Evolutionary conservation across 257 asterid species (phyloP), one percentile per base, ranked within the genome.

Genomic region (Solanum megistacrolobum): DNA sequence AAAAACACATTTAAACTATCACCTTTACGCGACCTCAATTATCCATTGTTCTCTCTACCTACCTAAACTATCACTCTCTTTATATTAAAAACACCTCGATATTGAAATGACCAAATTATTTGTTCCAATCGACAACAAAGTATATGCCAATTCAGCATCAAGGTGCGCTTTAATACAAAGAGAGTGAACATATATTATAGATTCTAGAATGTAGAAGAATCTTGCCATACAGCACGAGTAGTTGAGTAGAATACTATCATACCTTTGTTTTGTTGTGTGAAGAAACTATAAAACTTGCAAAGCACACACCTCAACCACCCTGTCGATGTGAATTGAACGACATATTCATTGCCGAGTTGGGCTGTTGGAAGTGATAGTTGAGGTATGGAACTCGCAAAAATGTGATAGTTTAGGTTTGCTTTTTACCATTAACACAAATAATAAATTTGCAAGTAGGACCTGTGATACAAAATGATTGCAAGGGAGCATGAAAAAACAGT

Each of bases 381-480:
- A 69, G 76, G 12, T 14, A 69, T 69, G 76, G 8, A 29, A 6
- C 76, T 29, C 76, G 12, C 21, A 1, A 69, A 13, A 29, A 69
- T 18, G 21, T 27, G 9, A 68, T 27, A 27, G 5, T 68, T 68
- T 12, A 27, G 21, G 39, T 69, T 1, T 66, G 36, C 18, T 14
- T 69, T 69, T 7, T 31, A 31, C 25, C 13, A 16, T 32, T 71
- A 16, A 71, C 78, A 16, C 78, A 71, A 71, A 31, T 16, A 31
- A 71, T 71, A 83, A 35, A 4, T 31, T 35, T 16, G 65, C 58
- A 66, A 62, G 87, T 66, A 43, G 82, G 78, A 85, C 27, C 29
- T 31, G 27, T 27, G 87, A 62, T 85, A 7, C 23, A 46, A 85
- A 85, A 85, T 85, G 87, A 85, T 85, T 85, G 87, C 87, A 85